Percentiles rank a stretch among this genome's conserved stretches.
Evolutionary conservation across 2,329 filamentous ascomycete genomes (phyloP).

Genomic region (Cercospora berteroae): DNA sequence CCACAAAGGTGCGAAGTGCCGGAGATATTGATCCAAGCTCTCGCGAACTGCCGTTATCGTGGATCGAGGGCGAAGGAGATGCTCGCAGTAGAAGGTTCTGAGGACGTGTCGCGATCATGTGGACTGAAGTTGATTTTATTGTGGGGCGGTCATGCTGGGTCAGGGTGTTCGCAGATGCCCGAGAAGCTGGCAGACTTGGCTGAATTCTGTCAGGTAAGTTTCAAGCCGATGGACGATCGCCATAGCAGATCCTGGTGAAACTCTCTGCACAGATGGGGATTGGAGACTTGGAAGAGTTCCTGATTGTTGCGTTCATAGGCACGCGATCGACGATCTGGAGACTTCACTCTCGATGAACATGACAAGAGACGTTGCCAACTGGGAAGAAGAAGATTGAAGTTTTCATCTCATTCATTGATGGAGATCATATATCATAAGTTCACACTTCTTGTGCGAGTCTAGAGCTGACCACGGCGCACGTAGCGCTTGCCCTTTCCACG

Average conservation of each 20-base stretch:
- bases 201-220: not conserved
- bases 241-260: constrained; percentile 1
- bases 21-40: not conserved
- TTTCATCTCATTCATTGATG: not conserved
- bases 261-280: not conserved
- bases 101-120: constrained; percentile 7
- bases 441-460: not conserved
- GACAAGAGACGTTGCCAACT: not conserved
- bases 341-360: not conserved
- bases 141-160: not conserved
- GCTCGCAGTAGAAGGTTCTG: not conserved
- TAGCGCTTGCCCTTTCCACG: constrained; percentile 17
- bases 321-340: not conserved
- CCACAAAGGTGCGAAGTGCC: not conserved
- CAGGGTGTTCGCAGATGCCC: constrained; percentile 3
- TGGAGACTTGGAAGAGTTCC: not conserved
- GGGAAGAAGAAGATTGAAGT: not conserved
- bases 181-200: constrained; percentile 12
- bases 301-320: not conserved
- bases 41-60: not conserved
- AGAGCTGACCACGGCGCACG: constrained; percentile 10
- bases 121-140: not conserved
- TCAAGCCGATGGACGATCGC: not conserved
- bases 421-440: not conserved
- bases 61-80: not conserved